phyloP scores from a whole-genome alignment of 2,329 filamentous ascomycete species.

The Sporothrix variecibatus region DNA sequence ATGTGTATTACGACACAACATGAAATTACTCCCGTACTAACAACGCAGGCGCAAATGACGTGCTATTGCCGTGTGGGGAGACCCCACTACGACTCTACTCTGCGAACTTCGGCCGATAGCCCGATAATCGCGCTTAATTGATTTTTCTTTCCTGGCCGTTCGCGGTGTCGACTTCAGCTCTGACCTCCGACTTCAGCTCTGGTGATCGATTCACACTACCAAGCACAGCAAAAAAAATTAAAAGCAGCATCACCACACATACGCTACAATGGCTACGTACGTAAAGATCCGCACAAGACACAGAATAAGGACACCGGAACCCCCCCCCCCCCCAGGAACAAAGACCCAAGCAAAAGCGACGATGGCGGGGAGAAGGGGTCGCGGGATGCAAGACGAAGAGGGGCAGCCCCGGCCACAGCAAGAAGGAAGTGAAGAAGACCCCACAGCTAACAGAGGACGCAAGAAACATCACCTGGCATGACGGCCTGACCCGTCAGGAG shows the following conservation, averaged over 20 bases:
- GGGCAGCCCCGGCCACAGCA: neutral
- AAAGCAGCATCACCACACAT: neutral
- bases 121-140: neutral
- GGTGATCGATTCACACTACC: neutral
- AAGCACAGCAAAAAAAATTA: neutral
- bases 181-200: neutral
- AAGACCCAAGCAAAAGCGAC: neutral
- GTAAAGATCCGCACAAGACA: neutral
- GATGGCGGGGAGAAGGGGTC: neutral
- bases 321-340: neutral
- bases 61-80: neutral
- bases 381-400: neutral
- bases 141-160: neutral
- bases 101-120: constrained; percentile 1
- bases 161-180: neutral
- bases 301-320: neutral
- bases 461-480: constrained; percentile 91
- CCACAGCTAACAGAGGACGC: constrained; percentile 16
- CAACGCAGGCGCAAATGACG: neutral
- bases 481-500: constrained; percentile 75
- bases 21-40: too few relatives aligned
- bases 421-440: neutral
- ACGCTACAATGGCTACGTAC: constrained; percentile 17
- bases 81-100: neutral
- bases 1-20: too few relatives aligned